Conservation (phyloP, 805 yeast species). For the Yarrowia alimentaria region DNA sequence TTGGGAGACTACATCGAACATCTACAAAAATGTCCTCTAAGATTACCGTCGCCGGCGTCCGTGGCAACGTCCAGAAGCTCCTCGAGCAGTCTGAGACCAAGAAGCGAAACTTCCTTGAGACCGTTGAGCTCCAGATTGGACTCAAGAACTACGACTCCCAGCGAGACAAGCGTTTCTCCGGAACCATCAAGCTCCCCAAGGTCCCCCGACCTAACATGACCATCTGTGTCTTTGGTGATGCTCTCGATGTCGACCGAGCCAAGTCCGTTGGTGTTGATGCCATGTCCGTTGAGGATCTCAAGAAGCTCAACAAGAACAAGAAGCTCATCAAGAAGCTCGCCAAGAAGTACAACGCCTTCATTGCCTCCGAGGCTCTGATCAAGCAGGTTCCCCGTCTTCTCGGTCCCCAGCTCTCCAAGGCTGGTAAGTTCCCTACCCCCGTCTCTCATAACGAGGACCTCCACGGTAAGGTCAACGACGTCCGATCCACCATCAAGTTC, state of each 20-base stretch:
- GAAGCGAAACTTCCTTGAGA: slow-evolving; percentile 99
- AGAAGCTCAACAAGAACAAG: slow-evolving; percentile 99
- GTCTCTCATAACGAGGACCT: slow-evolving; percentile 99
- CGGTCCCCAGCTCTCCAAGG: slow-evolving; percentile 99
- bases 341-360: slow-evolving; percentile 99
- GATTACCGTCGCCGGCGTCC: slow-evolving; percentile 87
- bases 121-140: slow-evolving; percentile 99
- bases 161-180: slow-evolving; percentile 99
- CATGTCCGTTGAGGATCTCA: slow-evolving; percentile 99
- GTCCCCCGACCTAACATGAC: slow-evolving; percentile 99
- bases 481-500: slow-evolving; percentile 99
- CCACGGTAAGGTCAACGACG: slow-evolving; percentile 92
- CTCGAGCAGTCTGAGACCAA: slow-evolving; percentile 87
- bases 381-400: slow-evolving; percentile 99
- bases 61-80: slow-evolving; percentile 93
- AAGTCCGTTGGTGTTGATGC: slow-evolving; percentile 99
- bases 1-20: slow-evolving; percentile 26
- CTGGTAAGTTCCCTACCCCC: slow-evolving; percentile 99
- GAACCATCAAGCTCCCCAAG: slow-evolving; percentile 95
- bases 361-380: slow-evolving; percentile 98
- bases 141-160: slow-evolving; percentile 99
- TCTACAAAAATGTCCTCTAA: slow-evolving; percentile 48
- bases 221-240: slow-evolving; percentile 99
- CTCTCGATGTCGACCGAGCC: slow-evolving; percentile 99
- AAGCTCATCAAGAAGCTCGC: slow-evolving; percentile 99